Base-by-base conservation (phyloP, 257 asterid genomes). In the Plantago major region DNA sequence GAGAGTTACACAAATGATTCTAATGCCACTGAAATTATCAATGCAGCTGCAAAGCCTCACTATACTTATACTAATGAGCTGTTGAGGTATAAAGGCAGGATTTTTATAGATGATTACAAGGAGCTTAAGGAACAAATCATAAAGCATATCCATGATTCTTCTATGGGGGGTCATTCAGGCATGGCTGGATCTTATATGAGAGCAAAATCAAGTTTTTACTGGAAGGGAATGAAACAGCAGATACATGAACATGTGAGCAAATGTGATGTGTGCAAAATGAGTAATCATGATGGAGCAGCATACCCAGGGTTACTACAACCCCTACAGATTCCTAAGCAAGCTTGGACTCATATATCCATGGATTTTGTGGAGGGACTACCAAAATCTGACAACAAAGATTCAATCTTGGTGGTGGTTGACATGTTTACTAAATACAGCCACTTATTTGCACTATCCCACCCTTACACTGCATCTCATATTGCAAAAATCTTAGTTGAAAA, bases 191-290 rank as follows among this genome's bases (percentile, higher is more conserved):
- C 3, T 26, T 14, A 9, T 3, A 43, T n/a, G 1, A 52, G 58
- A 10, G 13, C 16, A 3, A 18, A 37, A 0, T 3, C 40, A 0
- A 1, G 9, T 0, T 49, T 49, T 11, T 58, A 5, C 7, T 67
- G 45, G 71, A 10, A 14, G 10, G 33, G 42, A 0, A 30, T 46
- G 50, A 46, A 9, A 9, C 33, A 10, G 7, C 46, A 33, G 0
- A 45, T 14, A 0, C 9, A 18, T 0, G 0, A 18, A 0, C 6
- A 4, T 7, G 59, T 47, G 0, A 9, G 37, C 2, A 5, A 10
- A 0, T 70, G 65, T 63, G 65, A 46, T 0, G 15, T 9, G 0
- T 70, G 69, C 11, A 28, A 70, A n/a, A 58, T 4, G 47, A 3
- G 6, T 3, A 14, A 66, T n/a, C 0, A 7, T 7, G 49, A 47